These are phyloP conservation scores for Yarrowia alimentaria DNA, from an alignment of 805 yeast genomes.

Conservation along the genomic window DNA sequence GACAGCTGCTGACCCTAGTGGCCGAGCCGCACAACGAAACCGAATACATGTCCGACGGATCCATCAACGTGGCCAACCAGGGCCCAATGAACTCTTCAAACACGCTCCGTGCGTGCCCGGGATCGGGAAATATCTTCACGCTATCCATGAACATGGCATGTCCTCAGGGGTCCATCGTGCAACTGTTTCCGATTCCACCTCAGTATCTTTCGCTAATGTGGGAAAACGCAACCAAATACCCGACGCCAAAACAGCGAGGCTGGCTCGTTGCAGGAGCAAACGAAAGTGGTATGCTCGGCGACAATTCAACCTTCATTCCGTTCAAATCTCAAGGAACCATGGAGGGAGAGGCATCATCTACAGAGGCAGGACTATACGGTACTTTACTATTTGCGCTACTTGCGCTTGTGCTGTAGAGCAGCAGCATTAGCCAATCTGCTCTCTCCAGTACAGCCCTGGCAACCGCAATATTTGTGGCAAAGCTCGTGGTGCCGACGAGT, in stretches of 20 bases:
- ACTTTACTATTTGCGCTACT: too few species aligned
- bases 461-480: too few species aligned
- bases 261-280: background rate
- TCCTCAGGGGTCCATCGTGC: background rate
- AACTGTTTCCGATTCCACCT: conserved; percentile 3
- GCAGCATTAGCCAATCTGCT: too few species aligned
- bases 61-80: background rate
- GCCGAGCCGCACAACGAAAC: conserved; percentile 7
- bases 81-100: background rate
- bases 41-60: background rate
- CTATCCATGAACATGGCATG: background rate
- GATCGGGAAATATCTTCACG: background rate
- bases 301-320: conserved; percentile 2
- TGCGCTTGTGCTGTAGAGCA: too few species aligned
- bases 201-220: conserved; percentile 7
- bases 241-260: background rate
- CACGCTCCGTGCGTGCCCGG: background rate
- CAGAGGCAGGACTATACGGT: too few species aligned
- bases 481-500: too few species aligned
- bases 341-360: background rate
- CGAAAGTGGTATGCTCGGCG: conserved; percentile 4
- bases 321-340: too few species aligned
- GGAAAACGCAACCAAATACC: conserved; percentile 2
- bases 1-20: background rate
- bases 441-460: too few species aligned